Base-by-base conservation (phyloP, 2,329 filamentous ascomycete genomes). In the Juglanconis sp. region DNA sequence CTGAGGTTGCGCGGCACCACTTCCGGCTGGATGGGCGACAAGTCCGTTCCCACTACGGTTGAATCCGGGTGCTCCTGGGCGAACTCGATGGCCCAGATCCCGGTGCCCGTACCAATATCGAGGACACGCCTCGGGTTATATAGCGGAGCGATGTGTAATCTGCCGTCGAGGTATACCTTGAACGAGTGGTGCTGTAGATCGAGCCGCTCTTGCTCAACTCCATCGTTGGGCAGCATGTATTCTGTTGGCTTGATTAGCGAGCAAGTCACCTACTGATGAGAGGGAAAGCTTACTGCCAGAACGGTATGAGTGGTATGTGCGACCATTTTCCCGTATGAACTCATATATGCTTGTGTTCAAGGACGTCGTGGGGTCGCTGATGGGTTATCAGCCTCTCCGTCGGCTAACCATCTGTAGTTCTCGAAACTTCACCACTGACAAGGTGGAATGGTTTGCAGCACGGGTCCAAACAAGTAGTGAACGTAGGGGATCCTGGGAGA, bases 71-170 rank as follows among this genome's bases (percentile, higher is more conserved):
- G 71, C 59, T 76, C 70, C 53, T 74, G 70, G 17, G 77, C 77
- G 59, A 79, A 75, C 48, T 79, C 76, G 60, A 81, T 76, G 4
- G 79, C 79, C 79, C 79, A 81, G 52, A 80, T 79, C 5, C 79
- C 79, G 5, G 80, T 82, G 8, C 70, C 70, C 58, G 70, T 72
- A 10, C 78, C 81, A 32, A 83, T 71, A 65, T 83, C 81, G 13
- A 83, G 70, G 42, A 77, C 75, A 36, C 76, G 71, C 53, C 70
- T 72, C 0, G 76, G 76, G 17, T 73, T 69, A 7, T 73, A 65
- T 15, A 83, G 67, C 2, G 81, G 81, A 5, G 79, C 74, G 47
- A 78, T 67, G 64, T 76, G 74, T 3, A 82, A 74, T 55, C 72
- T 73, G 44, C 77, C 77, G 52, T 73, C 68, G 49, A 70, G 65